Evolutionary conservation across 768 basidiomycete species (phyloP).

Genomic region (Chiua virens): DNA sequence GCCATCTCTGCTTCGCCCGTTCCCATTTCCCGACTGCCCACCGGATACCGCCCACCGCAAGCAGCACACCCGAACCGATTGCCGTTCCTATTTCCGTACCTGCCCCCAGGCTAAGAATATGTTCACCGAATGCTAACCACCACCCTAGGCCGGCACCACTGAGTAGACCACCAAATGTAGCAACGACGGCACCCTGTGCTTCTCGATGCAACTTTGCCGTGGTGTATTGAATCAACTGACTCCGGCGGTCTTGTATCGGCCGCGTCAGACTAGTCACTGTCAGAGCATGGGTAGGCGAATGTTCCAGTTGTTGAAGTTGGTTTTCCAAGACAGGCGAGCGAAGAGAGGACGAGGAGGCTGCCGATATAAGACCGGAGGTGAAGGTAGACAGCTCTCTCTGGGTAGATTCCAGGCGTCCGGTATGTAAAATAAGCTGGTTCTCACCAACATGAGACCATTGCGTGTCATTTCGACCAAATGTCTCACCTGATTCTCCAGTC

Average conservation of each 20-base stretch:
- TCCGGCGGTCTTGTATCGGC: slow-evolving; percentile 52
- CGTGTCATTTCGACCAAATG: not conserved
- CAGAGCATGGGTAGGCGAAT: slow-evolving; percentile 47
- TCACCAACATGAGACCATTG: not conserved
- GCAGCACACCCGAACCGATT: slow-evolving; percentile 56
- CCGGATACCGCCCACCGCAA: slow-evolving; percentile 48
- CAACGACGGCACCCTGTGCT: slow-evolving; percentile 57
- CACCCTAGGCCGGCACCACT: slow-evolving; percentile 56
- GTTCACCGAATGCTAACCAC: slow-evolving; percentile 47
- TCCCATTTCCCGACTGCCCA: slow-evolving; percentile 73
- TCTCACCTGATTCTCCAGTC: slow-evolving; percentile 51
- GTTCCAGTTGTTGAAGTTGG: slow-evolving; percentile 49
- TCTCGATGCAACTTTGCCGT: slow-evolving; percentile 61
- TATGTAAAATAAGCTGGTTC: slow-evolving; percentile 59
- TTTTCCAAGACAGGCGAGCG: slow-evolving; percentile 62
- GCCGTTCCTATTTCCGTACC: slow-evolving; percentile 57
- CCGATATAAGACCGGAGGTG: slow-evolving; percentile 40
- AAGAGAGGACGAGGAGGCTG: slow-evolving; percentile 31
- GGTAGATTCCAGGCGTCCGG: slow-evolving; percentile 53
- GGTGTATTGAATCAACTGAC: slow-evolving; percentile 54
- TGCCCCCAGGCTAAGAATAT: slow-evolving; percentile 32
- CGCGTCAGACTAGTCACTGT: slow-evolving; percentile 44
- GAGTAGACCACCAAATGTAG: slow-evolving; percentile 47
- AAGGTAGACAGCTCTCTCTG: slow-evolving; percentile 45
- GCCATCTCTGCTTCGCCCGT: slow-evolving; percentile 63